These are phyloP conservation scores for Sphagnum tenellum DNA, from an alignment of 225 moss, liverwort and hornwort species.

Conservation along the genomic window DNA sequence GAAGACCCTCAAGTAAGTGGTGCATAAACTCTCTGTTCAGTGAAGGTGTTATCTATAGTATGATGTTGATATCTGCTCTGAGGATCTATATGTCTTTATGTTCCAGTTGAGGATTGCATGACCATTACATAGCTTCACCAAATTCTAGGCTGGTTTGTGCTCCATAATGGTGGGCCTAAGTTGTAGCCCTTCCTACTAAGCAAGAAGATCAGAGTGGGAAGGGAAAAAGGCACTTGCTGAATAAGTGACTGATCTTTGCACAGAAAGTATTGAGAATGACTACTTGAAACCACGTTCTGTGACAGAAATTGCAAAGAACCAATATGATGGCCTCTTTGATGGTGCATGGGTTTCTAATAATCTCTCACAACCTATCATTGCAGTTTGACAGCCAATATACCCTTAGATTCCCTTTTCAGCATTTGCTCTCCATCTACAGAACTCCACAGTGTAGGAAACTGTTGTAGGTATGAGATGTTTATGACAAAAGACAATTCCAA, in stretches of 20 bases:
- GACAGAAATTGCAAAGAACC: too few species aligned
- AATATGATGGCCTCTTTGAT: too few species aligned
- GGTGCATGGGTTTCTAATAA: constrained; percentile 50
- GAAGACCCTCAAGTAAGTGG: constrained; percentile 57
- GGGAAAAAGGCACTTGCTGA: constrained; percentile 48
- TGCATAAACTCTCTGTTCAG: background rate
- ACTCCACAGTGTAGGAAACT: too few species aligned
- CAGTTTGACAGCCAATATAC: constrained; percentile 37
- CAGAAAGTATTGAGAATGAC: too few species aligned
- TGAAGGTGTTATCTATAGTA: background rate
- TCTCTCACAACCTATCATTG: constrained; percentile 80
- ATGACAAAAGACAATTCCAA: too few species aligned
- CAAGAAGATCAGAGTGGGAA: constrained; percentile 48
- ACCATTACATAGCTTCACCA: background rate
- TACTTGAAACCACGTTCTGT: too few species aligned
- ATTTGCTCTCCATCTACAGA: too few species aligned
- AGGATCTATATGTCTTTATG: too few species aligned
- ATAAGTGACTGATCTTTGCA: too few species aligned
- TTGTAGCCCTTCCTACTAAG: background rate
- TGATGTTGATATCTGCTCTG: background rate
- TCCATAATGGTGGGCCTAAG: background rate
- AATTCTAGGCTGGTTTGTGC: background rate
- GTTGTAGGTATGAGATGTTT: too few species aligned
- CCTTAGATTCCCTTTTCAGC: too few species aligned
- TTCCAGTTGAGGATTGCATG: background rate